phyloP scores from a whole-genome alignment of 169 alveolate species.

The Plasmodium billcollinsi region DNA sequence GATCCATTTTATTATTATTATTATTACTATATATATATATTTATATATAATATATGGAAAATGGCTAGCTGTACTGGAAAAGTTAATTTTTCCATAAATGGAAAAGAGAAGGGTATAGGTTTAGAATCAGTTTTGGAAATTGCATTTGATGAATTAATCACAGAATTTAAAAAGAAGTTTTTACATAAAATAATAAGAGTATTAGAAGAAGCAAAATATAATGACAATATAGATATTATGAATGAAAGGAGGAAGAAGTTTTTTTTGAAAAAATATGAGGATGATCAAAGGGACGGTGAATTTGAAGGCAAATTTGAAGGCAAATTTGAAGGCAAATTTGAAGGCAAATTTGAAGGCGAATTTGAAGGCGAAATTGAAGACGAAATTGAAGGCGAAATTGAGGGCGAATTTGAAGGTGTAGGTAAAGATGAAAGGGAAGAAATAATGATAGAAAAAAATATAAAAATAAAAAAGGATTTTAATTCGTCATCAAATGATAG shows the following conservation, averaged over 20 bases:
- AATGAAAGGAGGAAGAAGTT: too few relatives aligned
- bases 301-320: too few relatives aligned
- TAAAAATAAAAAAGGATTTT: neutral
- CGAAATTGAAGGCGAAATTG: too few relatives aligned
- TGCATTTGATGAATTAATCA: slow-evolving; percentile 59
- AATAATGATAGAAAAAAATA: neutral
- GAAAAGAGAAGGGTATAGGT: slow-evolving; percentile 5
- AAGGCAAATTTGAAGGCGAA: too few relatives aligned
- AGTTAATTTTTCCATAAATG: slow-evolving; percentile 22
- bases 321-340: too few relatives aligned
- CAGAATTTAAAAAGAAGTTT: slow-evolving; percentile 50
- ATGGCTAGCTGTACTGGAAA: slow-evolving; percentile 10
- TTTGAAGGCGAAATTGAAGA: too few relatives aligned
- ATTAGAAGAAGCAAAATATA: slow-evolving; percentile 28
- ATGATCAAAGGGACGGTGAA: slow-evolving; percentile 6
- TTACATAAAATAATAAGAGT: slow-evolving; percentile 23
- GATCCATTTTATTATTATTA: too few relatives aligned
- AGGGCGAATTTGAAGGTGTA: too few relatives aligned
- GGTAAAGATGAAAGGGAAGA: neutral
- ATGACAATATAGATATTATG: neutral
- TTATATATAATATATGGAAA: neutral
- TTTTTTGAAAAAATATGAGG: too few relatives aligned
- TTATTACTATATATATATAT: too few relatives aligned
- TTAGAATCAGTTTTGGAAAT: slow-evolving; percentile 19
- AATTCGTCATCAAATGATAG: slow-evolving; percentile 11